Conservation (phyloP, 2,329 filamentous ascomycete genomes). For the Aspergillus sp. region DNA sequence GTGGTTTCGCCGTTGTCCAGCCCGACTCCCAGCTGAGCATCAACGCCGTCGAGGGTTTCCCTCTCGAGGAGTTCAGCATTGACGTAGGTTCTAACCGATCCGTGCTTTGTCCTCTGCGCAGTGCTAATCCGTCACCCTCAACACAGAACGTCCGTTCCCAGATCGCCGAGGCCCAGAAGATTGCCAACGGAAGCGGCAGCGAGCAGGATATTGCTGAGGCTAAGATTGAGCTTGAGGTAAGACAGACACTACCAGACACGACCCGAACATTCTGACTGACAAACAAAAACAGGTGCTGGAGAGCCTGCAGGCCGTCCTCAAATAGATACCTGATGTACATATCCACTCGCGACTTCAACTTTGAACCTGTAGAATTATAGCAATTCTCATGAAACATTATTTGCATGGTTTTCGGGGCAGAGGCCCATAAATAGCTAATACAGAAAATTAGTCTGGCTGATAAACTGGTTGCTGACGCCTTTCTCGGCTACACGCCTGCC, state of each 20-base stretch:
- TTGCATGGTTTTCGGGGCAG: not conserved
- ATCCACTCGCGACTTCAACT: conserved; percentile 35
- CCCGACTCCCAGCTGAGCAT: conserved; percentile 94
- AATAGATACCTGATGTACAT: conserved; percentile 48
- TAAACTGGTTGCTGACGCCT: not conserved
- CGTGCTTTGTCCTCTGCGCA: not conserved
- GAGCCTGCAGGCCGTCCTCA: conserved; percentile 51
- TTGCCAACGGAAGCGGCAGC: conserved; percentile 84
- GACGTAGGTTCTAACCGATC: conserved; percentile 55
- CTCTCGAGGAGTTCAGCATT: conserved; percentile 92
- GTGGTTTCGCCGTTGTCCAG: conserved; percentile 95
- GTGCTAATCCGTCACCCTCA: conserved; percentile 12
- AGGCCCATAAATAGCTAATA: not conserved
- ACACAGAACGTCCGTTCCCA: conserved; percentile 74
- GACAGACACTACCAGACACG: conserved; percentile 23
- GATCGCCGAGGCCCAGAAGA: conserved; percentile 93
- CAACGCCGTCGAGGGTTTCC: conserved; percentile 94
- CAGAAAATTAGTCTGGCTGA: not conserved
- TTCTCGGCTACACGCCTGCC: not conserved
- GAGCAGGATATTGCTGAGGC: conserved; percentile 98
- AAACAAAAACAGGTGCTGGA: conserved; percentile 47
- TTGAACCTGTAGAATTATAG: conserved; percentile 46
- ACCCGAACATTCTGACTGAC: conserved; percentile 8
- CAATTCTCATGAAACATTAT: conserved; percentile 29
- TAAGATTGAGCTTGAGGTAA: conserved; percentile 97